Percentiles rank a stretch among this genome's conserved stretches.
phyloP scores from a whole-genome alignment of 78 protist species.

The Planoprotostelium fungivorum region DNA sequence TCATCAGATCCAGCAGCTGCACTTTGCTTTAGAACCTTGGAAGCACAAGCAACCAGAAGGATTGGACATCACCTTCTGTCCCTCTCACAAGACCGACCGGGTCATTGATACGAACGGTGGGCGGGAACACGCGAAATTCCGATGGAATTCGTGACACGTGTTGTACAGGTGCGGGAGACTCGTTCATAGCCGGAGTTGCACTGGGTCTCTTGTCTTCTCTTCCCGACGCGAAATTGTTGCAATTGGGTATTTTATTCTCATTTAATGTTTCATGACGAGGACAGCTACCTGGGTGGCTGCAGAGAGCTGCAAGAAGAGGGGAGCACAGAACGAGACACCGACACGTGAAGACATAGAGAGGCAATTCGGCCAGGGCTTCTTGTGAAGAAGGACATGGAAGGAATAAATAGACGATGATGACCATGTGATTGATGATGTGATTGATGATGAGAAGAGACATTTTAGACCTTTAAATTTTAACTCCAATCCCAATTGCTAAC shows the following conservation, averaged over 20 bases:
- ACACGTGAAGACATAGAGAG: no score
- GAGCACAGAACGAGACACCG: no score
- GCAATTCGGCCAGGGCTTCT: no score
- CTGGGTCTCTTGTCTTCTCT: neutral
- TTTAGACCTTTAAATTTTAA: no score
- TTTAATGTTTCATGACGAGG: neutral
- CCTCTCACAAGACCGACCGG: neutral
- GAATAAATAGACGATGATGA: no score
- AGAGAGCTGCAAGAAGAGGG: neutral
- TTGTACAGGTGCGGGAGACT: neutral
- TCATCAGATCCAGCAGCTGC: neutral
- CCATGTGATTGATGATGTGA: no score
- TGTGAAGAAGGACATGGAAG: no score
- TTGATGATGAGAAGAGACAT: no score
- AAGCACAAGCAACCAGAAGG: neutral
- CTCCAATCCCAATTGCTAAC: no score
- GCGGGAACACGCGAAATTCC: neutral
- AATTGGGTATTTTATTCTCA: neutral
- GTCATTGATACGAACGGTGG: no score
- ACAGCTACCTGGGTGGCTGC: neutral
- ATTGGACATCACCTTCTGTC: neutral
- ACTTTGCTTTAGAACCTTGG: neutral
- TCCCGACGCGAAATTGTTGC: neutral
- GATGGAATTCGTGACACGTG: neutral
- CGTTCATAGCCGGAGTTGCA: neutral